Conservation (phyloP, 1,139 yeast genomes). For the Yamadazyma oceani region DNA sequence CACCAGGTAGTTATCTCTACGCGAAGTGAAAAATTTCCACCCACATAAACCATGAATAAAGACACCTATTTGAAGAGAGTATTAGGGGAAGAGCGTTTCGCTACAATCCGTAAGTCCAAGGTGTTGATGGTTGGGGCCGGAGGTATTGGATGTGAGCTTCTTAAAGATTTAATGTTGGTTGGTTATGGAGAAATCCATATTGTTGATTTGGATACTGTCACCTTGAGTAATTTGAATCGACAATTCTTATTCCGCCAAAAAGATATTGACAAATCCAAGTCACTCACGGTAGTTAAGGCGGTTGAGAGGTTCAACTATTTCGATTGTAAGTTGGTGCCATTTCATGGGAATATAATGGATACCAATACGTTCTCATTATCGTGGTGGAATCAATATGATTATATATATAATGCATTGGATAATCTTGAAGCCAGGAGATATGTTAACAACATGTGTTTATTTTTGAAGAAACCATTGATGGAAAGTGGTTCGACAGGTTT, state of each 20-base stretch:
- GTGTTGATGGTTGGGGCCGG: slow-evolving; percentile 96
- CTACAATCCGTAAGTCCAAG: slow-evolving; percentile 41
- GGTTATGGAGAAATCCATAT: slow-evolving; percentile 90
- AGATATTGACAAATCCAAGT: slow-evolving; percentile 85
- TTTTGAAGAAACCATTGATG: slow-evolving; percentile 72
- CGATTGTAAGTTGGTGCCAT: slow-evolving; percentile 66
- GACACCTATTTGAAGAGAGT: slow-evolving; percentile 46
- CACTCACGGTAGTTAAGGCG: slow-evolving; percentile 78
- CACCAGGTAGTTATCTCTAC: too few species aligned
- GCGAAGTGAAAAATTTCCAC: neutral
- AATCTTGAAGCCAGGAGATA: slow-evolving; percentile 89
- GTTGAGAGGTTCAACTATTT: slow-evolving; percentile 76
- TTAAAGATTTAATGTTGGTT: slow-evolving; percentile 79
- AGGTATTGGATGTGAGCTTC: slow-evolving; percentile 96
- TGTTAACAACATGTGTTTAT: slow-evolving; percentile 80
- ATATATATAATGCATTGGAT: slow-evolving; percentile 89
- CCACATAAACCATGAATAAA: slow-evolving; percentile 15
- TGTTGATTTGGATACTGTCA: slow-evolving; percentile 93
- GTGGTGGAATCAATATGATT: slow-evolving; percentile 81
- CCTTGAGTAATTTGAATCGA: slow-evolving; percentile 85
- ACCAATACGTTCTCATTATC: slow-evolving; percentile 63
- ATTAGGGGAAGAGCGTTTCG: slow-evolving; percentile 40
- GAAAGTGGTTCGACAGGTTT: slow-evolving; percentile 97
- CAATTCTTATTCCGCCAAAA: slow-evolving; percentile 86
- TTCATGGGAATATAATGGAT: slow-evolving; percentile 89